These are phyloP conservation scores for Fraxinus xanthoxyloides DNA, from an alignment of 305 asterid genomes.

Conservation along the genomic window DNA sequence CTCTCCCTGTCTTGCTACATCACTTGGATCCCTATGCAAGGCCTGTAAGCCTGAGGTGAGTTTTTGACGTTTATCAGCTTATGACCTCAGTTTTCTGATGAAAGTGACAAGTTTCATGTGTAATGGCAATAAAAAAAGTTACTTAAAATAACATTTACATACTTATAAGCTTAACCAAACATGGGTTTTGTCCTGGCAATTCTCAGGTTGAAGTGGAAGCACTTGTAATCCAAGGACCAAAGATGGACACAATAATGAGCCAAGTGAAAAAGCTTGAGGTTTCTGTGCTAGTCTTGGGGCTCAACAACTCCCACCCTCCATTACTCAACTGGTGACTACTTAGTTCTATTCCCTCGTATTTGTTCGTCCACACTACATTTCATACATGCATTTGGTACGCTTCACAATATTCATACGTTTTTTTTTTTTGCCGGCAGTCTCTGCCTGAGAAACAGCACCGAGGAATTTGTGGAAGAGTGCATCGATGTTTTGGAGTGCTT, in stretches of 20 bases:
- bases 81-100: not conserved
- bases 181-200: not conserved
- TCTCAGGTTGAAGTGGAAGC: constrained; percentile 18
- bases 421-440: constrained; percentile 2
- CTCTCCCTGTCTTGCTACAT: constrained; percentile 53
- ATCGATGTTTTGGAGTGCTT: constrained; percentile 37
- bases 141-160: not conserved
- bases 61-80: not conserved
- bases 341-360: not conserved
- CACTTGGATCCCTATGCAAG: constrained; percentile 80
- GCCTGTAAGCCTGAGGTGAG: constrained; percentile 85
- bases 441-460: constrained; percentile 18
- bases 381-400: not conserved
- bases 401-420: not conserved
- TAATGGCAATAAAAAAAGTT: not conserved
- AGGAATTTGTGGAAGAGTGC: constrained; percentile 27
- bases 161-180: not conserved
- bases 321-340: constrained; percentile 6
- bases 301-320: constrained; percentile 9
- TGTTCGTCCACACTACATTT: not conserved
- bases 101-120: not conserved
- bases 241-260: constrained; percentile 20
- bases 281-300: constrained; percentile 17
- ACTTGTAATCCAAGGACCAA: constrained; percentile 21
- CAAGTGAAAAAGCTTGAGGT: constrained; percentile 23